phyloP scores from a whole-genome alignment of 2,329 filamentous ascomycete species.

The Paraphaeosphaeria sporulosa region DNA sequence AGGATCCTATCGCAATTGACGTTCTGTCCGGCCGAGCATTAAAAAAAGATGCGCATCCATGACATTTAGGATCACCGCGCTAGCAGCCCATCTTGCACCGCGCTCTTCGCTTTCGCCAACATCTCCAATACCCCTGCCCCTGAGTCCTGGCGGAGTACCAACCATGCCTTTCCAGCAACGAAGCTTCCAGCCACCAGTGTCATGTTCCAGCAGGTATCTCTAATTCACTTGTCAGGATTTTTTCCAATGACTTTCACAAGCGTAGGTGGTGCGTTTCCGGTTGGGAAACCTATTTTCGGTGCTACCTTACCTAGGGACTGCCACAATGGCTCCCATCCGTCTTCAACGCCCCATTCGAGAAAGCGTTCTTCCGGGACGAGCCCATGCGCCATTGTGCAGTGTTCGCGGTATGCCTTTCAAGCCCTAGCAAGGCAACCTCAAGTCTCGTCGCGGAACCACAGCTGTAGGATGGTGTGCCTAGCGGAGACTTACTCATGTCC shows the following conservation, averaged over 20 bases:
- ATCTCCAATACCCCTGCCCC: background rate
- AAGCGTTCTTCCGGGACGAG: conserved; percentile 10
- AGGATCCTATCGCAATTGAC: too few relatives aligned
- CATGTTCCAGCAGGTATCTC: conserved; percentile 10
- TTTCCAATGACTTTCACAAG: conserved; percentile 2
- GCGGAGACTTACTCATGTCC: conserved; percentile 10
- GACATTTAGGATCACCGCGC: too few relatives aligned
- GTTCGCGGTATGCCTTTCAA: conserved; percentile 14
- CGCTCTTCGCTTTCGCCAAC: background rate
- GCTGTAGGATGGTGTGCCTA: too few relatives aligned
- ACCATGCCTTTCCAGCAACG: background rate
- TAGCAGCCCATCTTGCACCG: too few relatives aligned
- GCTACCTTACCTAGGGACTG: conserved; percentile 20
- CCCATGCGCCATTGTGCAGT: conserved; percentile 13
- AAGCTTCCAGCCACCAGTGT: background rate
- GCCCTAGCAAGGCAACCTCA: background rate
- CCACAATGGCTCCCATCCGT: conserved; percentile 24
- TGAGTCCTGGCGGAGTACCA: background rate
- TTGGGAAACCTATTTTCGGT: conserved; percentile 20
- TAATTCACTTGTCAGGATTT: conserved; percentile 3
- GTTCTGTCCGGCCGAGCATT: too few relatives aligned
- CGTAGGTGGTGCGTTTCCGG: conserved; percentile 15
- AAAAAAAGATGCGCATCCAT: too few relatives aligned
- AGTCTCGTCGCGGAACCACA: background rate
- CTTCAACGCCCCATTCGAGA: conserved; percentile 18